Percentiles rank a stretch among this genome's conserved stretches.
phyloP scores from a whole-genome alignment of 805 yeast species.

The Phaffomyces antillensis region DNA sequence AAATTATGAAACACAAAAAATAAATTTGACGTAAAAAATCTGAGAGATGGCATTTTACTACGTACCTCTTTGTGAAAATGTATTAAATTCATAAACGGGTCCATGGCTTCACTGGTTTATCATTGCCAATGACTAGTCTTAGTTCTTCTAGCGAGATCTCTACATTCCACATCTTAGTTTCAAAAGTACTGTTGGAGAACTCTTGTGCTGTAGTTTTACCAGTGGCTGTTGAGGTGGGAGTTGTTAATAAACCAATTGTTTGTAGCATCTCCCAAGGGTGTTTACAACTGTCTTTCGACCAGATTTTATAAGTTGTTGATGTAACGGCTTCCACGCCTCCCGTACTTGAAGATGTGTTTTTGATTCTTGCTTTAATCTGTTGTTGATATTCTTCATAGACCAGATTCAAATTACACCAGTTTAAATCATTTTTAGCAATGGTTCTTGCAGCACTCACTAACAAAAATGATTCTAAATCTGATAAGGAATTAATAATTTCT shows the following conservation, averaged over 20 bases:
- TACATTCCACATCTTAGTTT: slow-evolving; percentile 22
- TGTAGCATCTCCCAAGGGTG: slow-evolving; percentile 69
- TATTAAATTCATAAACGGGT: slow-evolving; percentile 15
- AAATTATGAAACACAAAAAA: slow-evolving; percentile 1
- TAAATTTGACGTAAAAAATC: not conserved
- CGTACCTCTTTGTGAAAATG: too few species aligned
- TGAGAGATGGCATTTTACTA: too few species aligned
- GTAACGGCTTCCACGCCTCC: slow-evolving; percentile 18
- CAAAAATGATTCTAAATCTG: slow-evolving; percentile 66
- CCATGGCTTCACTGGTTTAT: slow-evolving; percentile 19
- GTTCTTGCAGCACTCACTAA: slow-evolving; percentile 73
- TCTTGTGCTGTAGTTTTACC: slow-evolving; percentile 5
- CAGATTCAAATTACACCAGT: slow-evolving; percentile 65
- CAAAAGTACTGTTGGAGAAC: slow-evolving; percentile 15
- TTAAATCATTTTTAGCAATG: slow-evolving; percentile 47
- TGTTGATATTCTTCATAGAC: slow-evolving; percentile 69
- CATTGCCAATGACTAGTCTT: slow-evolving; percentile 11
- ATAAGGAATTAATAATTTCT: slow-evolving; percentile 33
- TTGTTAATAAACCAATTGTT: slow-evolving; percentile 12
- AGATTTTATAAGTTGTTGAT: slow-evolving; percentile 38
- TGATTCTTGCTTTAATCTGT: slow-evolving; percentile 40
- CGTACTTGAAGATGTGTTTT: slow-evolving; percentile 24
- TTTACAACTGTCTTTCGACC: slow-evolving; percentile 55
- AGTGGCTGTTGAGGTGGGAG: slow-evolving; percentile 7
- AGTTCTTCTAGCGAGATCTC: slow-evolving; percentile 23